Conservation (phyloP, 768 basidiomycete species). For the Rhizopogon vesiculosus region DNA sequence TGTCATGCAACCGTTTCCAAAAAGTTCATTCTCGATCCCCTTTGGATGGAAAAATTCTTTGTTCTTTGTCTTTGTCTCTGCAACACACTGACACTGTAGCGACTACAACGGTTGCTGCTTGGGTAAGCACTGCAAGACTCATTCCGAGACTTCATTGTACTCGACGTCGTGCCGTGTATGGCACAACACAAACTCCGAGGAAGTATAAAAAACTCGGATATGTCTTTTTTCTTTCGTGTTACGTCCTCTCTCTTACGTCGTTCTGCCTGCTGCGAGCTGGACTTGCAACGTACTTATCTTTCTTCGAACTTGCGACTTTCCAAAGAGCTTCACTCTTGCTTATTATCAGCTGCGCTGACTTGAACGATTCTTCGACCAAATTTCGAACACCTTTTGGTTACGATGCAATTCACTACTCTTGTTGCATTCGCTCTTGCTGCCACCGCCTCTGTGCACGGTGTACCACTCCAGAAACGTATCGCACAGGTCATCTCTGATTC, state of each 20-base stretch:
- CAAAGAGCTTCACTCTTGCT: neutral
- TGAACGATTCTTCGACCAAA: neutral
- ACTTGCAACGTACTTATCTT: neutral
- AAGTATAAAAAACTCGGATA: no score
- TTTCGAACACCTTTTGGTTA: neutral
- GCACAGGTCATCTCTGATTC: constrained; percentile 38
- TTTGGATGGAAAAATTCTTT: no score
- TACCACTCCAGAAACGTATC: constrained; percentile 42
- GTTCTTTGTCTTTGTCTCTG: no score
- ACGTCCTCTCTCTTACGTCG: neutral
- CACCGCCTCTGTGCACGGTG: constrained; percentile 27
- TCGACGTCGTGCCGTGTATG: no score
- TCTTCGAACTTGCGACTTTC: constrained; percentile 1
- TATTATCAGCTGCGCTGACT: constrained; percentile 2
- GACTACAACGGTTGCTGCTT: no score
- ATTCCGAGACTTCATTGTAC: no score
- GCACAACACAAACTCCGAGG: no score
- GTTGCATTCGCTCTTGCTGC: constrained; percentile 28
- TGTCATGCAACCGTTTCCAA: no score
- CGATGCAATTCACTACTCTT: constrained; percentile 7
- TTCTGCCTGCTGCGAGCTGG: constrained; percentile 2
- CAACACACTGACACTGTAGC: no score
- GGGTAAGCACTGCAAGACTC: no score
- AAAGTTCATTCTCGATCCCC: no score
- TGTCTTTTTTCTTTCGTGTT: no score